Evolutionary conservation across 352 stramenopile species (phyloP).

Genomic region (Salisapilia sapeloensis): DNA sequence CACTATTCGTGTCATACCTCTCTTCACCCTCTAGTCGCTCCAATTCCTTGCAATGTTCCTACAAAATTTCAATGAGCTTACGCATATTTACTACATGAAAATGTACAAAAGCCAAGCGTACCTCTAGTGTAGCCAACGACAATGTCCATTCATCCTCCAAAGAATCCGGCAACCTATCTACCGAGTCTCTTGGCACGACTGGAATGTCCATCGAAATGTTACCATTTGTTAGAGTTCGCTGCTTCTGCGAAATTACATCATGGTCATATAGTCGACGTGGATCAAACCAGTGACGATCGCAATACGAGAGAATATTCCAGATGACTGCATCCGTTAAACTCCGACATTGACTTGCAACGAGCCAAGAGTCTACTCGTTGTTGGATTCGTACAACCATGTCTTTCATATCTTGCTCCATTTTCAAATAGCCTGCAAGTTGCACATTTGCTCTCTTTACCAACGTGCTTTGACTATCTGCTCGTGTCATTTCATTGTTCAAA

Average conservation of each 20-base stretch:
- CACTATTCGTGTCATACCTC: constrained; percentile 11
- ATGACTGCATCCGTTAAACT: constrained; percentile 13
- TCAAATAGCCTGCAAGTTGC: constrained; percentile 12
- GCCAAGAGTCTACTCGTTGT: constrained; percentile 12
- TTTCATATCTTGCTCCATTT: constrained; percentile 14
- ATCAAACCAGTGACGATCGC: constrained; percentile 42
- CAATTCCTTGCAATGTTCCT: constrained; percentile 11
- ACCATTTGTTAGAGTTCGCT: constrained; percentile 1
- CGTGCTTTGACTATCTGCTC: constrained; percentile 16
- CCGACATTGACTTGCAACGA: constrained; percentile 7
- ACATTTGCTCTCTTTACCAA: constrained; percentile 15
- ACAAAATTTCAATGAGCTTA: background rate
- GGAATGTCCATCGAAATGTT: constrained; percentile 5
- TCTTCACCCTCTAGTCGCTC: constrained; percentile 6
- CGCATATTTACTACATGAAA: background rate
- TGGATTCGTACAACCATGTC: constrained; percentile 11
- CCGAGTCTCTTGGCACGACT: constrained; percentile 7
- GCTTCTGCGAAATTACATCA: constrained; percentile 1
- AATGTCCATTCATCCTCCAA: constrained; percentile 13
- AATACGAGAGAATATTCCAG: constrained; percentile 28
- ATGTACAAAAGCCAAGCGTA: constrained; percentile 5
- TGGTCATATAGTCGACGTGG: background rate
- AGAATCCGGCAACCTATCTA: constrained; percentile 11
- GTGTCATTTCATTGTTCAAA: constrained; percentile 18
- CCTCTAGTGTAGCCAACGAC: constrained; percentile 12